Conservation (phyloP, 2,329 filamentous ascomycete species). For the Cephalotrichum gorgonifer region DNA sequence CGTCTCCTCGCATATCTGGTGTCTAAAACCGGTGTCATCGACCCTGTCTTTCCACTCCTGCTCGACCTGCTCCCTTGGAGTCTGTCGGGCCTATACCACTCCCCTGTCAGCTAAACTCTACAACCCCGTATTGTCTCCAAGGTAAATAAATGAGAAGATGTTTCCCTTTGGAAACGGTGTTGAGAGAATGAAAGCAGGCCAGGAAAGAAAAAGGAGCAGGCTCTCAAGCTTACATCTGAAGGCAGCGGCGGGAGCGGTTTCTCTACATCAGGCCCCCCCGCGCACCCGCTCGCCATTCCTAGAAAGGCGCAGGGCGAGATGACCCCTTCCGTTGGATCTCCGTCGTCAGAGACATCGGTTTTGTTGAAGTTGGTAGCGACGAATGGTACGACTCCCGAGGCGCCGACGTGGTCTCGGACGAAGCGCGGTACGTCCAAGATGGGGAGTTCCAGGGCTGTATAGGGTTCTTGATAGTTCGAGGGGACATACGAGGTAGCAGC, state of each 20-base stretch:
- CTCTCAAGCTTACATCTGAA: constrained; percentile 10
- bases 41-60: background rate
- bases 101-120: background rate
- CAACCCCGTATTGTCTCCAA: background rate
- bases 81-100: background rate
- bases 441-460: background rate
- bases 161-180: no score
- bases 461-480: no score
- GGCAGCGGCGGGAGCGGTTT: constrained; percentile 5
- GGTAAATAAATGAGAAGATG: background rate
- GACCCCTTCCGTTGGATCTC: constrained; percentile 20
- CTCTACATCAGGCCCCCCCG: constrained; percentile 15
- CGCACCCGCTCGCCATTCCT: constrained; percentile 21
- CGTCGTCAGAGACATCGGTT: constrained; percentile 26
- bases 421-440: background rate
- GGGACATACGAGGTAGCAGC: no score
- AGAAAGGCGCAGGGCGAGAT: constrained; percentile 32
- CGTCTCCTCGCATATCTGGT: background rate
- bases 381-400: background rate
- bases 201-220: background rate
- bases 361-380: background rate
- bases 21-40: background rate
- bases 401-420: background rate
- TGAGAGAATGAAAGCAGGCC: background rate
- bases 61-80: background rate